These are phyloP conservation scores for Drechslerella stenobrocha DNA, from an alignment of 2,329 filamentous ascomycete genomes.

Conservation along the genomic window DNA sequence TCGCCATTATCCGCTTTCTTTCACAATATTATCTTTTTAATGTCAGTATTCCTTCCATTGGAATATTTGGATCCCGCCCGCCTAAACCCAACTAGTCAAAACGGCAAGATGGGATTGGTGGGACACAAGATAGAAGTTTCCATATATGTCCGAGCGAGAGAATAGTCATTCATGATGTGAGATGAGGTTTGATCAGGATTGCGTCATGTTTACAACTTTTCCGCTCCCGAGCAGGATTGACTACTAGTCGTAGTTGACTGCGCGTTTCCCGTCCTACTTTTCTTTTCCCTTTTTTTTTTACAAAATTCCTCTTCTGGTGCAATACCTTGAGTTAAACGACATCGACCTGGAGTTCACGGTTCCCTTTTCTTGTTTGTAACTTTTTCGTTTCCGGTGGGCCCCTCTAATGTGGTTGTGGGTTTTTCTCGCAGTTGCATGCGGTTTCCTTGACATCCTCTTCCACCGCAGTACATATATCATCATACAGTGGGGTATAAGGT, in stretches of 20 bases:
- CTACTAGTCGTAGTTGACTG: background rate
- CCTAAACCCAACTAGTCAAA: no score
- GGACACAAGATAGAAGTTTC: background rate
- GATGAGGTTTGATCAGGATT: background rate
- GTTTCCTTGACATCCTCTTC: no score
- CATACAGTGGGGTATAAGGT: no score
- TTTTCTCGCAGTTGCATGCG: no score
- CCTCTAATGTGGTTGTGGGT: no score
- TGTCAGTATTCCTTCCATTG: no score
- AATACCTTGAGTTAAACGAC: slow-evolving; percentile 2
- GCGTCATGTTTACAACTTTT: slow-evolving; percentile 2
- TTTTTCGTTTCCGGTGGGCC: background rate
- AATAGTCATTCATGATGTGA: background rate
- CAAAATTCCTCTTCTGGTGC: background rate
- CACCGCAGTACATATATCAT: no score
- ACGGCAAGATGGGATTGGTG: background rate
- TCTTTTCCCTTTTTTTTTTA: background rate
- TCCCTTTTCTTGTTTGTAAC: background rate
- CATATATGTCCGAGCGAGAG: background rate
- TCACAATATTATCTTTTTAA: no score
- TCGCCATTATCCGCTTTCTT: no score
- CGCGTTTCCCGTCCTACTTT: background rate
- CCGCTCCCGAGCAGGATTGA: background rate
- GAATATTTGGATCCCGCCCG: no score
- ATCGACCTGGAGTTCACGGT: slow-evolving; percentile 5